Base-by-base conservation (phyloP, 805 yeast species). In the Lipomyces sp. region DNA sequence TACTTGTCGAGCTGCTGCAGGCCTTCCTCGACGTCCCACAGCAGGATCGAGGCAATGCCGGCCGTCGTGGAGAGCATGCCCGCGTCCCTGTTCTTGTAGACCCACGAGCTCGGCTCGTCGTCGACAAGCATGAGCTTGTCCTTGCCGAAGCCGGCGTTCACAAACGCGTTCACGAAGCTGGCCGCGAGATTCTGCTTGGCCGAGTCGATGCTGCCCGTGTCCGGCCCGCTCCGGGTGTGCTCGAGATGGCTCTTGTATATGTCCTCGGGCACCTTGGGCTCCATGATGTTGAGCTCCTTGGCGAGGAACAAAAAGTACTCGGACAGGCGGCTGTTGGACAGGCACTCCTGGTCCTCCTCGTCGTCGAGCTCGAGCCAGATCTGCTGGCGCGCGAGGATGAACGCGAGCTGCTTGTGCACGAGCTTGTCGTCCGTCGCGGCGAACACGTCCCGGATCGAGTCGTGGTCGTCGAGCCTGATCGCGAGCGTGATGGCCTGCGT, bases 111-210 rank as follows among this genome's bases (percentile, higher is more conserved):
- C 55, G 79, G 77, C 55, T 85, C 91, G 59, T 83, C 87, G 39
- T 84, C 83, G 53, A 83, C 80, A 21, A 62, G 61, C 50, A 90
- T 73, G 59, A 86, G 72, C 65, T 86, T 87, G 67, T 91, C 98
- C 44, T 80, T 77, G 53, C 95, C 89, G 65, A 81, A 93, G 43
- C 98, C 99, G 63, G 90, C 79, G 68, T 93, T 93, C 59, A 89
- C 77, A 66, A 90, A 88, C 5, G 90, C 84, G 65, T 89, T 93
- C 44, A 90, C 98, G 68, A 93, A 91, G n/a, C 93, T 79, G 2
- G 95, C 82, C 3, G 98, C 98, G 62, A 93, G 75, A 65, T 89
- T 93, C 69, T 91, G 98, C 68, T 89, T 90, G 11, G 96, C 95
- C 33, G 96, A 86, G 67, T 91, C 97, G 37, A 88, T 71, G 4